Conservation (phyloP, 495 filamentous ascomycete species). For the Penicillium verhagenii region DNA sequence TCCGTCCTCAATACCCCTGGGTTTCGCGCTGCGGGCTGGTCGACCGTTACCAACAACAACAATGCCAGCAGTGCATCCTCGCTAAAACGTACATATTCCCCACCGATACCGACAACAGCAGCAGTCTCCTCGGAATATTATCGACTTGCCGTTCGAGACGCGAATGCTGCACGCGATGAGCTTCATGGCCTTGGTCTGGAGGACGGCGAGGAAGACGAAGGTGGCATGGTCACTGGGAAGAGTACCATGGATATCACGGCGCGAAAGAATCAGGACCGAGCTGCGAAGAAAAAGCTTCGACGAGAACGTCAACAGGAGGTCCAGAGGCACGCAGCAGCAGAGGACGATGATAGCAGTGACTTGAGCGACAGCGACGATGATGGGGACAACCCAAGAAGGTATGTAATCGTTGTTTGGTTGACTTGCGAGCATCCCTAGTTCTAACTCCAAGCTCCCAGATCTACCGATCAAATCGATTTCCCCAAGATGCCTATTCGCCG, state of each 20-base stretch:
- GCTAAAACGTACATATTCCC: slow-evolving; percentile 90
- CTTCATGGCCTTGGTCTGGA: slow-evolving; percentile 44
- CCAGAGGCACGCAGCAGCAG: slow-evolving; percentile 70
- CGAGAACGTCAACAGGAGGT: slow-evolving; percentile 45
- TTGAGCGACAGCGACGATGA: slow-evolving; percentile 96
- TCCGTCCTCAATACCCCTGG: slow-evolving; percentile 88
- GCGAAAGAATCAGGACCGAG: slow-evolving; percentile 54
- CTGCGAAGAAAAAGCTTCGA: slow-evolving; percentile 44
- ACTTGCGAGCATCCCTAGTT: not conserved
- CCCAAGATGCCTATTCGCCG: slow-evolving; percentile 88
- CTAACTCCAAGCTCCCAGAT: slow-evolving; percentile 37
- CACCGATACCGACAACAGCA: slow-evolving; percentile 85
- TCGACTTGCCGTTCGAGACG: slow-evolving; percentile 35
- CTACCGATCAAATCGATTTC: slow-evolving; percentile 85
- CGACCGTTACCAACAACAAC: slow-evolving; percentile 56
- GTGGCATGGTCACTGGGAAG: slow-evolving; percentile 75
- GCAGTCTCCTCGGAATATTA: slow-evolving; percentile 80
- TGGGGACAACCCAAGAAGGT: slow-evolving; percentile 53
- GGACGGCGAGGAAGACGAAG: slow-evolving; percentile 79
- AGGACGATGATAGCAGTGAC: slow-evolving; percentile 97
- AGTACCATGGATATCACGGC: slow-evolving; percentile 73
- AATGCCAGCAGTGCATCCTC: slow-evolving; percentile 48
- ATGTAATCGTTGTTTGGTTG: slow-evolving; percentile 1
- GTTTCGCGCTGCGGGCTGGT: slow-evolving; percentile 94
- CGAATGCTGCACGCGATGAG: slow-evolving; percentile 29